A percentile compares a stretch with the other conserved stretches of the same genome.
These are phyloP conservation scores for Globisporangium camurandrum DNA, from an alignment of 352 stramenopile genomes.

Conservation along the genomic window DNA sequence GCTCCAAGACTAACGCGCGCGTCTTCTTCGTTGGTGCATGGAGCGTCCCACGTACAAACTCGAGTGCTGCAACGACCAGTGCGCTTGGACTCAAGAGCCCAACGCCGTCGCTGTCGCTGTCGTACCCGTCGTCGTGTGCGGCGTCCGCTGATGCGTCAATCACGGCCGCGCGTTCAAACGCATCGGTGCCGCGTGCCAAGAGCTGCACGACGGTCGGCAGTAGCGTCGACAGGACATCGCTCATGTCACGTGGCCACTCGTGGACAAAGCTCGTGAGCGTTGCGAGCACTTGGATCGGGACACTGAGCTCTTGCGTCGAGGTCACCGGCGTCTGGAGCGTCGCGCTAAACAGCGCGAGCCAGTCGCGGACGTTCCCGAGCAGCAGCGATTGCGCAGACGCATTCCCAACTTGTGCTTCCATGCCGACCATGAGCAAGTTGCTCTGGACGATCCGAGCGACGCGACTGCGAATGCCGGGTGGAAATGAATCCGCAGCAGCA, in stretches of 20 bases:
- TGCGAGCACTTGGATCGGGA: slow-evolving; percentile 74
- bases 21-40: slow-evolving; percentile 81
- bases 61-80: slow-evolving; percentile 61
- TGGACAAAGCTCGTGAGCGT: slow-evolving; percentile 73
- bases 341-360: slow-evolving; percentile 63
- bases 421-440: slow-evolving; percentile 74
- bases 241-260: slow-evolving; percentile 80
- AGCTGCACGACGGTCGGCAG: slow-evolving; percentile 64
- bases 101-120: slow-evolving; percentile 66
- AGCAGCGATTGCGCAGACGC: slow-evolving; percentile 42
- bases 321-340: slow-evolving; percentile 36
- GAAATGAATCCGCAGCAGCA: slow-evolving; percentile 32
- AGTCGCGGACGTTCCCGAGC: slow-evolving; percentile 55
- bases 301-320: slow-evolving; percentile 43
- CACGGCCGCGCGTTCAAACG: slow-evolving; percentile 55
- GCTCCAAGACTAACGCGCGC: slow-evolving; percentile 38
- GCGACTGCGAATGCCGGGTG: slow-evolving; percentile 36
- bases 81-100: slow-evolving; percentile 58
- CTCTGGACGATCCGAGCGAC: slow-evolving; percentile 73
- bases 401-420: slow-evolving; percentile 76
- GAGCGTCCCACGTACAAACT: slow-evolving; percentile 65
- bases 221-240: slow-evolving; percentile 57
- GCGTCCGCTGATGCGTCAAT: slow-evolving; percentile 28
- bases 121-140: slow-evolving; percentile 71
- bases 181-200: slow-evolving; percentile 29